Evolutionary conservation across 2,329 filamentous ascomycete genomes (phyloP), one percentile per base, ranked within the genome.

Genomic region (Epichloe sibirici): DNA sequence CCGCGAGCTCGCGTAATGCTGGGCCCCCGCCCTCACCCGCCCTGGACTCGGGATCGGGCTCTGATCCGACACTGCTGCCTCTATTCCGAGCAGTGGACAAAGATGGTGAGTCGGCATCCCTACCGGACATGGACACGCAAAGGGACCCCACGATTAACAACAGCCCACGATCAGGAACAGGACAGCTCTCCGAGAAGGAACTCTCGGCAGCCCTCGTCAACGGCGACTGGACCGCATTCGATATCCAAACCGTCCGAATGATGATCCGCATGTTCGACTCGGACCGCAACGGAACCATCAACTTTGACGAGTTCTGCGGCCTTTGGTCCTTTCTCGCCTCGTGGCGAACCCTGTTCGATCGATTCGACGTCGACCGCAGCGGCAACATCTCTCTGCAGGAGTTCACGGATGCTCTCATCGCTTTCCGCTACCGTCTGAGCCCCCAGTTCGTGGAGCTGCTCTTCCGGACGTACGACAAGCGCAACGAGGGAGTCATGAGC

Each of bases 241-340:
- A 98, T 69, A 78, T 83, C 4, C 87, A 95, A 62, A 98, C 93
- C 1, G 90, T 97, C 58, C 86, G 86, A 64, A 95, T 97, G 88
- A 96, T 98, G 90, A 96, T 98, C 60, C 86, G 90, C 65, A 97
- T 98, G 93, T 98, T 98, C 71, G 91, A 97, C 71, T 88, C 86
- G 54, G 88, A 96, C 70, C 85, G 88, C 61, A 86, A 81, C 56
- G 90, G 90, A 49, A 87, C 86, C 13, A 94, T 98, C 66, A 90
- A 86, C 56, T 97, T 95, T 68, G 85, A 93, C 58, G 93, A 97
- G 70, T 98, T 98, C 69, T 94, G 90, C 65, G 91, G 89, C 17
- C 76, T 98, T 23, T 98, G 93, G 93, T 88, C 87, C 17, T 98
- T 97, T 71, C 78, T 98, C 40, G 88, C 89, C 38, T 89, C 90